Conservation (phyloP, 371 early-diverging fungal species). For the Mucor piriformis region DNA sequence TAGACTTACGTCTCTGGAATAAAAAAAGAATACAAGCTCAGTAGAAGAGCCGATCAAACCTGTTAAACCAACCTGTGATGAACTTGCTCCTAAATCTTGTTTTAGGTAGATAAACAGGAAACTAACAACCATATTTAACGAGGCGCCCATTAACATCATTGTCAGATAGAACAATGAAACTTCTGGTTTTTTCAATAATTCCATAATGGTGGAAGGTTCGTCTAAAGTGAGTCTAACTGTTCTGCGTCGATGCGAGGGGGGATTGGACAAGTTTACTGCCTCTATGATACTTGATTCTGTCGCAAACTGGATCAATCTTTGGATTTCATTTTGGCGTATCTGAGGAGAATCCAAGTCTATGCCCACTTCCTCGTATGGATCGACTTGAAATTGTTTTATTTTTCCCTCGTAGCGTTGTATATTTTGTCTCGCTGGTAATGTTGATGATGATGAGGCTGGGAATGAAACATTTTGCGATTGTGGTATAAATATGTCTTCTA, state of each 20-base stretch:
- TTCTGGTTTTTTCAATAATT: constrained; percentile 42
- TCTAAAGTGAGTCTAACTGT: constrained; percentile 10
- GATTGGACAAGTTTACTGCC: constrained; percentile 53
- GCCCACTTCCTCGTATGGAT: constrained; percentile 36
- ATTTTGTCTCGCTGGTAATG: not conserved
- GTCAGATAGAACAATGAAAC: constrained; percentile 50
- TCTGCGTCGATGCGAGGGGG: constrained; percentile 42
- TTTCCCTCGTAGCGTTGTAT: not conserved
- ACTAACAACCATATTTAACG: constrained; percentile 56
- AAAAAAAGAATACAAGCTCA: constrained; percentile 53
- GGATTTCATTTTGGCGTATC: constrained; percentile 51
- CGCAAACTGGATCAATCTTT: constrained; percentile 54
- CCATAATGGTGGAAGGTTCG: constrained; percentile 39
- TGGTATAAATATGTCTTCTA: constrained; percentile 9
- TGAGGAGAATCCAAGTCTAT: constrained; percentile 32
- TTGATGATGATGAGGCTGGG: not conserved
- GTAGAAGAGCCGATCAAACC: constrained; percentile 54
- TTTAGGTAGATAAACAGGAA: constrained; percentile 52
- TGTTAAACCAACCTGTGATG: constrained; percentile 49
- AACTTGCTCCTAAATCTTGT: constrained; percentile 51
- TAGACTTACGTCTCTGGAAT: constrained; percentile 51
- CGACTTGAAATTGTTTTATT: constrained; percentile 38
- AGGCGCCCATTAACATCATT: constrained; percentile 59
- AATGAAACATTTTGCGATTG: not conserved
- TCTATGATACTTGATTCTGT: constrained; percentile 60